These are phyloP conservation scores for Metarhizium robertsii DNA, from an alignment of 2,329 filamentous ascomycete genomes.

Conservation along the genomic window DNA sequence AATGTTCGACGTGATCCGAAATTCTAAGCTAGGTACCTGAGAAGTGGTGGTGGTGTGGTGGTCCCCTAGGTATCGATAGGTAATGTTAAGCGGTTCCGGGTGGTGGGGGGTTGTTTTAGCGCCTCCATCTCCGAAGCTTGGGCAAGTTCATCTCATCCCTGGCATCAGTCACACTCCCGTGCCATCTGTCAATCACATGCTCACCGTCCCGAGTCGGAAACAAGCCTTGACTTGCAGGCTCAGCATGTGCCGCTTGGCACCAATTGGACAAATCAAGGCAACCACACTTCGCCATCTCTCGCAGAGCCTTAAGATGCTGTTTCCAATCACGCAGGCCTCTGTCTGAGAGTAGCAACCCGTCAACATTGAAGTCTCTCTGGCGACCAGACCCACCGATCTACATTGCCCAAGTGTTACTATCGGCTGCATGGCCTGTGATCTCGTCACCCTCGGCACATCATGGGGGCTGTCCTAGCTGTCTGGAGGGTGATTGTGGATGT, in stretches of 20 bases:
- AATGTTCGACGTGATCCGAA: too few species aligned
- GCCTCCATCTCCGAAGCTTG: too few species aligned
- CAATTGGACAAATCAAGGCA: too few species aligned
- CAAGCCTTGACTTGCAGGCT: not conserved
- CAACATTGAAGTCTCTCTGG: not conserved
- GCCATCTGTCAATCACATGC: conserved; percentile 3
- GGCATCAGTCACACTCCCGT: not conserved
- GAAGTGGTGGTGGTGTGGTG: too few species aligned
- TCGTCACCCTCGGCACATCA: conserved; percentile 24
- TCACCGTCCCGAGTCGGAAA: not conserved
- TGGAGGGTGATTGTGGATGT: conserved; percentile 54
- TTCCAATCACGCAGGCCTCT: not conserved
- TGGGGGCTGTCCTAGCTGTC: conserved; percentile 37
- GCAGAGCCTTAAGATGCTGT: not conserved
- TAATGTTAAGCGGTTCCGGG: too few species aligned
- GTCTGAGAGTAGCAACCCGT: not conserved
- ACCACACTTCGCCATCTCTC: not conserved
- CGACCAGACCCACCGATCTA: not conserved
- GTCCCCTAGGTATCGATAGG: too few species aligned
- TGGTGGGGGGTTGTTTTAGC: too few species aligned
- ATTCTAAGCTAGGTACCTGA: too few species aligned
- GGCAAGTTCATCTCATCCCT: not conserved
- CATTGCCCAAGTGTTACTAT: not conserved
- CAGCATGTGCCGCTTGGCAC: not conserved
- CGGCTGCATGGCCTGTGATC: conserved; percentile 17